Evolutionary conservation across 768 basidiomycete species (phyloP).

Genomic region (Coprinopsis marcescibilis): DNA sequence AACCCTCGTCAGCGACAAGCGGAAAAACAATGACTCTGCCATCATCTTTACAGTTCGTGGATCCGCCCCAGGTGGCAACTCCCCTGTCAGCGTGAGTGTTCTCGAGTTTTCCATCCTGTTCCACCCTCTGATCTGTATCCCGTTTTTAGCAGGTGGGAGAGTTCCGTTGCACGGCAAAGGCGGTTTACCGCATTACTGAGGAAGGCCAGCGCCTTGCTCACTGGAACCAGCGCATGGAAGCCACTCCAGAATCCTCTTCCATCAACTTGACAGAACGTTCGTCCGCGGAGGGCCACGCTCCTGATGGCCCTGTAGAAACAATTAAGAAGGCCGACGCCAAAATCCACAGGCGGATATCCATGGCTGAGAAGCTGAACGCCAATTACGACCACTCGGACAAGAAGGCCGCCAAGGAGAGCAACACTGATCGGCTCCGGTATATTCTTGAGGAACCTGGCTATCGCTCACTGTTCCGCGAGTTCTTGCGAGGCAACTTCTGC

Average conservation of each 20-base stretch:
- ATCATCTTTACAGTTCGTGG: conserved; percentile 92
- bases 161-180: conserved; percentile 94
- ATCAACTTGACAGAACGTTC: conserved; percentile 58
- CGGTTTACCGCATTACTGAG: conserved; percentile 91
- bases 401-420: conserved; percentile 74
- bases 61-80: conserved; percentile 67
- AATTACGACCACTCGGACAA: conserved; percentile 48
- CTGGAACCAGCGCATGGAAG: conserved; percentile 59
- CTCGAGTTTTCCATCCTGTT: conserved; percentile 11
- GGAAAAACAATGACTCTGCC: conserved; percentile 86
- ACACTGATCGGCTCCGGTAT: conserved; percentile 83
- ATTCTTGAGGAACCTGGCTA: conserved; percentile 91
- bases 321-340: conserved; percentile 46
- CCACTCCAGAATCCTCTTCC: conserved; percentile 64
- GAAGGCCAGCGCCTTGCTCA: conserved; percentile 83
- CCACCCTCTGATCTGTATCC: conserved; percentile 9
- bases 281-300: conserved; percentile 51
- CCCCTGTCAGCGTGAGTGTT: conserved; percentile 61
- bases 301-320: conserved; percentile 26
- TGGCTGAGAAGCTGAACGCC: conserved; percentile 66
- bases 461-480: conserved; percentile 89
- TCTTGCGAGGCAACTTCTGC: conserved; percentile 90
- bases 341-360: conserved; percentile 73
- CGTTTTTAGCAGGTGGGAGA: conserved; percentile 77
- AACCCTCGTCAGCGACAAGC: conserved; percentile 81